Conservation (phyloP, 2,329 filamentous ascomycete species). For the Aspergillus latus region DNA sequence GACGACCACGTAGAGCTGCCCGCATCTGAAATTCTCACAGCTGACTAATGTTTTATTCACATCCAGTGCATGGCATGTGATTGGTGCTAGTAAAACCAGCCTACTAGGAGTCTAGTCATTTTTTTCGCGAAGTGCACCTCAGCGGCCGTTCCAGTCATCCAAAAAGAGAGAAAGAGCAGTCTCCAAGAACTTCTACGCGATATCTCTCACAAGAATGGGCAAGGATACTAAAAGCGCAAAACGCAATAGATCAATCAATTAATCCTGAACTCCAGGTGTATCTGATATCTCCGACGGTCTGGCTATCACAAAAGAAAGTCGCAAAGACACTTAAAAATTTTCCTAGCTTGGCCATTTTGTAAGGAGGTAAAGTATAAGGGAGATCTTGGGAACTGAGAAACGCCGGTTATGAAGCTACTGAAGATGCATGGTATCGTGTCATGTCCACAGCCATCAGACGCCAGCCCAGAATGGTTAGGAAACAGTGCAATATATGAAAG, state of each 20-base stretch:
- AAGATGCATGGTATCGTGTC: constrained; percentile 1
- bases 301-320: neutral
- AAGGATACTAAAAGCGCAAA: neutral
- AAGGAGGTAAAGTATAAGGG: neutral
- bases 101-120: too few relatives aligned
- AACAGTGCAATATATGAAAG: neutral
- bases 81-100: too few relatives aligned
- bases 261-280: neutral
- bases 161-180: too few relatives aligned
- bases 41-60: too few relatives aligned
- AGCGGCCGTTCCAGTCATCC: too few relatives aligned
- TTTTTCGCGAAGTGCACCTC: too few relatives aligned
- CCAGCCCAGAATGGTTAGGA: neutral
- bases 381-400: neutral
- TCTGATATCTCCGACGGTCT: neutral
- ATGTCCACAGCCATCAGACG: neutral
- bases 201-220: too few relatives aligned
- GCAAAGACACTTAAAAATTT: too few relatives aligned
- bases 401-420: neutral
- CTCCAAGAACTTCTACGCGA: too few relatives aligned
- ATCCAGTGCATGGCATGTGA: too few relatives aligned
- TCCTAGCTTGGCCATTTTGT: neutral
- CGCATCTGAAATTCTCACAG: too few relatives aligned
- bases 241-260: neutral
- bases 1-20: too few relatives aligned